Conservation (phyloP, 2,329 filamentous ascomycete genomes). For the Thermothelomyces thermophilus region DNA sequence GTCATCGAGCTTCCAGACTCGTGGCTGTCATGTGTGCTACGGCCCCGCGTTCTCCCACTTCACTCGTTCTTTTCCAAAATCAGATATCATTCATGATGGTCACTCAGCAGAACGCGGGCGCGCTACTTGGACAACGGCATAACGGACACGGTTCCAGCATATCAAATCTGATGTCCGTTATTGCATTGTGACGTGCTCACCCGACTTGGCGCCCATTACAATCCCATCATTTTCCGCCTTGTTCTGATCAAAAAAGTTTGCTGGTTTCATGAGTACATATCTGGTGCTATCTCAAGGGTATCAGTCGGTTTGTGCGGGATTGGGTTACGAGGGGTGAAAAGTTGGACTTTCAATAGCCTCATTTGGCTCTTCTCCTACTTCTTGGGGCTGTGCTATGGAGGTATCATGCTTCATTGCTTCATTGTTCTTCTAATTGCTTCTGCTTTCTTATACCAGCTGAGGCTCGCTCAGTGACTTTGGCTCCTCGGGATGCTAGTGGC, state of each 20-base stretch:
- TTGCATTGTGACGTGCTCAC: too few relatives aligned
- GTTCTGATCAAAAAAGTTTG: slow-evolving; percentile 20
- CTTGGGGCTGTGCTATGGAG: slow-evolving; percentile 8
- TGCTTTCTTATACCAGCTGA: slow-evolving; percentile 3
- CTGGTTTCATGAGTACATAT: slow-evolving; percentile 21
- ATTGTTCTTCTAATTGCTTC: slow-evolving; percentile 18
- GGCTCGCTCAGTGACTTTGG: background rate
- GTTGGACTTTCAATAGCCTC: slow-evolving; percentile 14
- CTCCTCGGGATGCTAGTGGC: background rate
- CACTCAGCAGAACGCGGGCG: background rate
- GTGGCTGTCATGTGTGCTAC: background rate
- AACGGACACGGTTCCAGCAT: background rate
- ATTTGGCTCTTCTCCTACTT: slow-evolving; percentile 14
- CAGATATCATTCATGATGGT: background rate
- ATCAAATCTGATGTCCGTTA: too few relatives aligned
- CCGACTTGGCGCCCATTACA: slow-evolving; percentile 10
- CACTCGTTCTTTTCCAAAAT: background rate
- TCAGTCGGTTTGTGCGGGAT: slow-evolving; percentile 14
- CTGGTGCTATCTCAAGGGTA: slow-evolving; percentile 19
- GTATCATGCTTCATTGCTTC: slow-evolving; percentile 17
- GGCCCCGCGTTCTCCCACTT: background rate
- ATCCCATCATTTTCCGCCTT: slow-evolving; percentile 12
- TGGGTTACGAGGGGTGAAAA: slow-evolving; percentile 19
- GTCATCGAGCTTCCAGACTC: background rate
- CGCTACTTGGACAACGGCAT: background rate